These are phyloP conservation scores for Talaromyces albobiverticillius DNA, from an alignment of 2,329 filamentous ascomycete species.

Conservation along the genomic window DNA sequence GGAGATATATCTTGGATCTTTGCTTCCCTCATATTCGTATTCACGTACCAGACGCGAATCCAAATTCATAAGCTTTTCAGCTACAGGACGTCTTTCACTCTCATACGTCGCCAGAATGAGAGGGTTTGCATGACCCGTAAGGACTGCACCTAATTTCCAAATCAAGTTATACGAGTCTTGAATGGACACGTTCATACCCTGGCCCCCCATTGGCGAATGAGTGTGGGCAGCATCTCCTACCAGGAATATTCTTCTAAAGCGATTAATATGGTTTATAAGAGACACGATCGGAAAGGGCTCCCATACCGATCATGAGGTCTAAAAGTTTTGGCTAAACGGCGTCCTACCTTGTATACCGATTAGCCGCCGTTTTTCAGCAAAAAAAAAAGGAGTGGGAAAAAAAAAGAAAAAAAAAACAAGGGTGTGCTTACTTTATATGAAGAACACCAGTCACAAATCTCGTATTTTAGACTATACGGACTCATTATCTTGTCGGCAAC, in stretches of 20 bases:
- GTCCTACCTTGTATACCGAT: conserved; percentile 64
- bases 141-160: conserved; percentile 32
- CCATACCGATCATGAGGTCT: conserved; percentile 2
- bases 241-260: conserved; percentile 61
- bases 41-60: conserved; percentile 18
- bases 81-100: conserved; percentile 30
- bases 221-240: conserved; percentile 59
- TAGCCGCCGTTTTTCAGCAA: conserved; percentile 32
- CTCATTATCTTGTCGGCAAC: conserved; percentile 62
- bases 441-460: conserved; percentile 66
- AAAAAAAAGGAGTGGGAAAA: too few relatives aligned
- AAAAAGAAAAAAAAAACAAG: too few relatives aligned
- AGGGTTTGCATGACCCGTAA: conserved; percentile 22
- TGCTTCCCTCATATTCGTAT: conserved; percentile 9
- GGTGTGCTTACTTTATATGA: conserved; percentile 46
- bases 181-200: conserved; percentile 36
- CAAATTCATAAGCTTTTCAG: conserved; percentile 29
- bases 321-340: conserved; percentile 53
- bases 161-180: conserved; percentile 33
- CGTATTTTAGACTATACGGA: conserved; percentile 65
- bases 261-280: conserved; percentile 18
- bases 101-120: conserved; percentile 28
- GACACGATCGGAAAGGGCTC: too few relatives aligned
- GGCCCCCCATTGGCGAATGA: conserved; percentile 31
- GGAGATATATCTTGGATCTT: neutral